Conservation (phyloP, 2,329 filamentous ascomycete species). For the Emericellopsis atlantica region DNA sequence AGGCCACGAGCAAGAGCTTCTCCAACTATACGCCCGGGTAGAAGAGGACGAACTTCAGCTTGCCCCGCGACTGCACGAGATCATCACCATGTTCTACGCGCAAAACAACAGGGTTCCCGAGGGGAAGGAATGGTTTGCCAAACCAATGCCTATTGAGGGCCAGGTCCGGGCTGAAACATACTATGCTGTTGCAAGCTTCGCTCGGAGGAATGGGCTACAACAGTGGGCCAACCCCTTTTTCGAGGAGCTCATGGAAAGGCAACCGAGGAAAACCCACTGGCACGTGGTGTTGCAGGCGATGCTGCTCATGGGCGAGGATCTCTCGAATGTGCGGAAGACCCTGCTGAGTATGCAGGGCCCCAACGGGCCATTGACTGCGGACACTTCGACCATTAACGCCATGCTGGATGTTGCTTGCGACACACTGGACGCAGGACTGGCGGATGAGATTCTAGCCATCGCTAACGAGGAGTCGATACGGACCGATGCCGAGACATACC, state of each 20-base stretch:
- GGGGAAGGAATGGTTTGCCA: conserved; percentile 56
- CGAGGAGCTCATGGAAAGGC: conserved; percentile 31
- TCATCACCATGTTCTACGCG: conserved; percentile 52
- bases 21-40: conserved; percentile 10
- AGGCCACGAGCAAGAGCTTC: conserved; percentile 42
- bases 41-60: conserved; percentile 31
- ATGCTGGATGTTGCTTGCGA: conserved; percentile 62
- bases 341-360: conserved; percentile 62
- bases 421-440: conserved; percentile 56
- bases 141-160: conserved; percentile 13
- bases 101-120: conserved; percentile 40
- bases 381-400: conserved; percentile 62
- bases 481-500: conserved; percentile 56
- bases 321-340: conserved; percentile 35
- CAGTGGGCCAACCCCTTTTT: conserved; percentile 53
- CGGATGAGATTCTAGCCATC: conserved; percentile 60
- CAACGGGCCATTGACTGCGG: conserved; percentile 37
- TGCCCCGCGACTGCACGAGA: conserved; percentile 36
- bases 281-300: conserved; percentile 66
- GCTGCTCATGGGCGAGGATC: conserved; percentile 52
- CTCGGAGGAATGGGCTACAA: conserved; percentile 42
- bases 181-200: conserved; percentile 29
- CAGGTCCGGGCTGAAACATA: conserved; percentile 6
- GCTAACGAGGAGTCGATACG: conserved; percentile 51
- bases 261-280: conserved; percentile 45